Conservation (phyloP, 495 filamentous ascomycete species). For the Terfezia boudieri region DNA sequence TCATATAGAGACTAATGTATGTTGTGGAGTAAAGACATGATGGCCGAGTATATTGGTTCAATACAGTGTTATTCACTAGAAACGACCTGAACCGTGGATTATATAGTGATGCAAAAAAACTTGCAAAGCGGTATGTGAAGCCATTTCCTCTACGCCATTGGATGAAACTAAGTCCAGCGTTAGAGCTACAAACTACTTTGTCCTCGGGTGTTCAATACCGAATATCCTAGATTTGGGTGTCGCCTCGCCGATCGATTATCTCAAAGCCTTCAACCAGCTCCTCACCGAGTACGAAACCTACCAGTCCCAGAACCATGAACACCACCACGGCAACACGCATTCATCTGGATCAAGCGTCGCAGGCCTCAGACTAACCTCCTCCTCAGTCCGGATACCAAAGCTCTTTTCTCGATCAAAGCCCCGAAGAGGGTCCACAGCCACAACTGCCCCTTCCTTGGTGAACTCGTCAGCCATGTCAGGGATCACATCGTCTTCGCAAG, state of each 20-base stretch:
- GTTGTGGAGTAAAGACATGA: conserved; percentile 39
- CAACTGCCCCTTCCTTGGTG: conserved; percentile 7
- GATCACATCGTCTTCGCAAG: background rate
- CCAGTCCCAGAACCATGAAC: conserved; percentile 47
- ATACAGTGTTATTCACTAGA: conserved; percentile 77
- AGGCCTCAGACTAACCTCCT: conserved; percentile 2
- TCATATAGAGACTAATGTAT: conserved; percentile 6
- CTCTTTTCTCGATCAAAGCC: conserved; percentile 16
- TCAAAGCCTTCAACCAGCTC: conserved; percentile 66
- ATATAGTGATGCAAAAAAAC: conserved; percentile 61
- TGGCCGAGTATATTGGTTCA: conserved; percentile 92
- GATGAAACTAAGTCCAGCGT: background rate
- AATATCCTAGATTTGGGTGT: conserved; percentile 69
- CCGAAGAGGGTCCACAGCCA: conserved; percentile 13
- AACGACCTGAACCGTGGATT: conserved; percentile 57
- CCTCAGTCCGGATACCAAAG: conserved; percentile 12
- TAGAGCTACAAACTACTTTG: conserved; percentile 69
- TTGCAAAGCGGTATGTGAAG: conserved; percentile 36
- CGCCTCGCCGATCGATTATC: conserved; percentile 54
- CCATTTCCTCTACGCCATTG: background rate
- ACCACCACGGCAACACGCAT: conserved; percentile 52
- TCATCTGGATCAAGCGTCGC: conserved; percentile 17
- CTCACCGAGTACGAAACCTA: conserved; percentile 83
- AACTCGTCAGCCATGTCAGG: background rate
- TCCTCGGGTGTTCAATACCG: conserved; percentile 79